phyloP scores from a whole-genome alignment of 2,329 filamentous ascomycete genomes.

The Trichoderma atroviride region DNA sequence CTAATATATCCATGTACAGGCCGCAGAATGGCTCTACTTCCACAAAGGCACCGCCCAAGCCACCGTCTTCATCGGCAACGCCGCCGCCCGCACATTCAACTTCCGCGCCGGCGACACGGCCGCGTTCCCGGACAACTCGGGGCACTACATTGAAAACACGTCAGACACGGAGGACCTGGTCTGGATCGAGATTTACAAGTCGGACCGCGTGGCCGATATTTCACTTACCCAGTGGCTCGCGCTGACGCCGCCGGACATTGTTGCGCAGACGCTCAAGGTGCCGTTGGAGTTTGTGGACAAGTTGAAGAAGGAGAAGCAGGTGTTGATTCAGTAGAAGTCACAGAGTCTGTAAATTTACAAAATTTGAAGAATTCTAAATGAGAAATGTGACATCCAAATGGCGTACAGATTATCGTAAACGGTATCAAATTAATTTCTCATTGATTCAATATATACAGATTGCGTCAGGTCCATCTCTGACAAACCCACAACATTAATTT shows the following conservation, averaged over 20 bases:
- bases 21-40: slow-evolving; percentile 74
- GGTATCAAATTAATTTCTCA: neutral
- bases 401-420: neutral
- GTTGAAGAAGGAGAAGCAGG: slow-evolving; percentile 66
- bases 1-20: slow-evolving; percentile 42
- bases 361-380: neutral
- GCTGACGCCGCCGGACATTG: slow-evolving; percentile 64
- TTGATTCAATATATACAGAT: neutral
- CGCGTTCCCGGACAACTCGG: slow-evolving; percentile 67
- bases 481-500: neutral
- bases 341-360: neutral
- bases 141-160: slow-evolving; percentile 72
- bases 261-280: slow-evolving; percentile 62
- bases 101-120: slow-evolving; percentile 68
- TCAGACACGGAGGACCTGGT: slow-evolving; percentile 64
- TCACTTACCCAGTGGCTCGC: slow-evolving; percentile 70
- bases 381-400: neutral
- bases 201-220: slow-evolving; percentile 67
- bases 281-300: slow-evolving; percentile 57
- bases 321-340: slow-evolving; percentile 41
- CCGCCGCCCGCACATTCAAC: slow-evolving; percentile 66
- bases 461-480: neutral
- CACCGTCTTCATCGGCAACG: slow-evolving; percentile 65
- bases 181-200: slow-evolving; percentile 72
- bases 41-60: slow-evolving; percentile 63